Conservation (phyloP, 306 rosid genomes). For the Alnus glutinosa region DNA sequence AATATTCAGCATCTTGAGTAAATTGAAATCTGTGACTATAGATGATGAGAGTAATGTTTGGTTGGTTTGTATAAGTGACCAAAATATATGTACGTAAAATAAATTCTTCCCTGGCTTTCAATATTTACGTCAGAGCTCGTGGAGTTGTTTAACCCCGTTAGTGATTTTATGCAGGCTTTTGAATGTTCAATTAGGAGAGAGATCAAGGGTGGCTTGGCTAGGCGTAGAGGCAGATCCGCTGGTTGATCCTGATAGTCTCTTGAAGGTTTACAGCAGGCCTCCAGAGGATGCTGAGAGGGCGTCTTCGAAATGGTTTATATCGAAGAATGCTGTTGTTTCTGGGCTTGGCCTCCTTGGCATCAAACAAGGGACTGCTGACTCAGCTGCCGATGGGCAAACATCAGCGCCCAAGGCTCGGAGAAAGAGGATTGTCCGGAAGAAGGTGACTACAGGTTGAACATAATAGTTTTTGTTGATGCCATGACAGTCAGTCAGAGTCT, state of each 20-base stretch:
- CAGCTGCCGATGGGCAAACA: slow-evolving; percentile 49
- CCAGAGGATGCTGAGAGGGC: slow-evolving; percentile 50
- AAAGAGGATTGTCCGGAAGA: slow-evolving; percentile 84
- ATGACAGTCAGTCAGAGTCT: slow-evolving; percentile 22
- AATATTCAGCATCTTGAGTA: neutral
- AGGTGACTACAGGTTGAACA: slow-evolving; percentile 68
- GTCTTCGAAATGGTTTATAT: slow-evolving; percentile 93
- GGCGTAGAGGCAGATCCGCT: slow-evolving; percentile 95
- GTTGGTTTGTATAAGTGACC: neutral
- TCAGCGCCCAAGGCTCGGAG: slow-evolving; percentile 74
- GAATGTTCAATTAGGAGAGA: slow-evolving; percentile 88
- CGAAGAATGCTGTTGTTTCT: slow-evolving; percentile 84
- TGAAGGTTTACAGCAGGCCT: slow-evolving; percentile 82
- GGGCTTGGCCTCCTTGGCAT: slow-evolving; percentile 98
- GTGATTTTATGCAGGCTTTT: slow-evolving; percentile 55
- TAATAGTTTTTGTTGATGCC: slow-evolving; percentile 33
- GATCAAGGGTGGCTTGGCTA: slow-evolving; percentile 92
- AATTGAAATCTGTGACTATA: neutral
- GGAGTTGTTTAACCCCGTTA: slow-evolving; percentile 12
- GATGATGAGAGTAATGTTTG: neutral
- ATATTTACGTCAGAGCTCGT: neutral
- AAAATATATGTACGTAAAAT: neutral
- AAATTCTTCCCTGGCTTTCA: neutral
- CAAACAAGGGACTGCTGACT: slow-evolving; percentile 58
- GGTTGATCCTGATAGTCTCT: slow-evolving; percentile 69